Conservation (phyloP, 805 yeast species). For the Debaryomyces maramus region DNA sequence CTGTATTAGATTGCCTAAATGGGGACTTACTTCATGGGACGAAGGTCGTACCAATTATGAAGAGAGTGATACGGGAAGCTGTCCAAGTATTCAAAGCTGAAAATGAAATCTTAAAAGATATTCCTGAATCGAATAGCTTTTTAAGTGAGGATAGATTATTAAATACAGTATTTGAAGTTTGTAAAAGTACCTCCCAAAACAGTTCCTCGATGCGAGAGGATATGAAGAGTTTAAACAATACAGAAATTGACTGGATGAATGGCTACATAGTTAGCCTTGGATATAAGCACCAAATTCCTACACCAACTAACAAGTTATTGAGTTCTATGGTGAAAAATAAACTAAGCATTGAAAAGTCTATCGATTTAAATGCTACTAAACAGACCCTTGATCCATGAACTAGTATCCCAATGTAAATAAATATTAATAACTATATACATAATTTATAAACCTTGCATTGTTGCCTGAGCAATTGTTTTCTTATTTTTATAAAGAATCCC, state of each 20-base stretch:
- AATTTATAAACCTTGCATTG: constrained; percentile 1
- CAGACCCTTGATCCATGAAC: constrained; percentile 2
- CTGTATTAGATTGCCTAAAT: constrained; percentile 73
- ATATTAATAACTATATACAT: background rate
- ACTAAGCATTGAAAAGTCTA: constrained; percentile 28
- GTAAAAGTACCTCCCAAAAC: constrained; percentile 51
- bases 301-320: constrained; percentile 51
- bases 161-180: constrained; percentile 27
- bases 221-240: constrained; percentile 49
- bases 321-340: constrained; percentile 44
- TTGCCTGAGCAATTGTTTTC: constrained; percentile 22
- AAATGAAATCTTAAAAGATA: constrained; percentile 20
- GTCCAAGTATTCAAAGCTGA: constrained; percentile 42
- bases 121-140: constrained; percentile 30
- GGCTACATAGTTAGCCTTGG: constrained; percentile 72
- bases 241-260: constrained; percentile 82
- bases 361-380: constrained; percentile 18
- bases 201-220: constrained; percentile 76
- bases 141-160: constrained; percentile 37
- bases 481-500: constrained; percentile 27
- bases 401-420: background rate
- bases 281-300: constrained; percentile 36
- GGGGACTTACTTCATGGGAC: constrained; percentile 61
- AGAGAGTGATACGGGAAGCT: constrained; percentile 46
- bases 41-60: constrained; percentile 33